Base-by-base conservation (phyloP, 2,329 filamentous ascomycete genomes). In the Xylaria sp. region DNA sequence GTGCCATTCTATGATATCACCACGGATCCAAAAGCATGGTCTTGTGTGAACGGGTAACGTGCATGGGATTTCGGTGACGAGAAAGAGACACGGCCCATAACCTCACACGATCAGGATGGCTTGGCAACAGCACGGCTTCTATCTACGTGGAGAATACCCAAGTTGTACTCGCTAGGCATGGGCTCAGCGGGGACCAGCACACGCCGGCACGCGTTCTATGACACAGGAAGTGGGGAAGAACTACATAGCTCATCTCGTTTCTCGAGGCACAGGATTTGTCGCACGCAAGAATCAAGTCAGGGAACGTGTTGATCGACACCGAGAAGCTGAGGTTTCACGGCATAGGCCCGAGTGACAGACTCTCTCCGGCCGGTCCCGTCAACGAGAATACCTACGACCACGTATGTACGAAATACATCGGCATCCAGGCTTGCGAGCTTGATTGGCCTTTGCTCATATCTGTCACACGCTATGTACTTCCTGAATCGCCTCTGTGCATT, bases 221-320 rank as follows among this genome's bases (percentile, higher is more conserved):
- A 16, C 19, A 10, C 18, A 13, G 37, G 37, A 19, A 13, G 13
- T 13, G 37, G 9, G 4, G 39, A 16, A 18, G 54, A 46, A 35
- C 48, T 48, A 16, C 16, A 16, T 16, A 48, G 16, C 54, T 18
- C n/a, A 34, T 54, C 7, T 37, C 56, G 19, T 53, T 54, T 23
- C 30, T 39, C 35, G 39, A 58, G 23, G 19, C 51, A 18, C 56
- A 50, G 18, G 56, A 58, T 13, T 54, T 19, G 19, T 53, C 18
- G n/a, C 48, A 53, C 39, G 11, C 6, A 10, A 58, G 16, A 19
- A 47, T 23, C n/a, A 53, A 10, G 9, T 18, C 42, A 3, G 54
- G 56, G 50, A 58, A 58, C 19, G 19, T 58, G 11, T 50, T 50
- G 10, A 56, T 56, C 13, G 46, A 56, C 46, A 44, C 54, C 18